phyloP scores from a whole-genome alignment of 495 filamentous ascomycete species.

The Aspergillus panamensis region DNA sequence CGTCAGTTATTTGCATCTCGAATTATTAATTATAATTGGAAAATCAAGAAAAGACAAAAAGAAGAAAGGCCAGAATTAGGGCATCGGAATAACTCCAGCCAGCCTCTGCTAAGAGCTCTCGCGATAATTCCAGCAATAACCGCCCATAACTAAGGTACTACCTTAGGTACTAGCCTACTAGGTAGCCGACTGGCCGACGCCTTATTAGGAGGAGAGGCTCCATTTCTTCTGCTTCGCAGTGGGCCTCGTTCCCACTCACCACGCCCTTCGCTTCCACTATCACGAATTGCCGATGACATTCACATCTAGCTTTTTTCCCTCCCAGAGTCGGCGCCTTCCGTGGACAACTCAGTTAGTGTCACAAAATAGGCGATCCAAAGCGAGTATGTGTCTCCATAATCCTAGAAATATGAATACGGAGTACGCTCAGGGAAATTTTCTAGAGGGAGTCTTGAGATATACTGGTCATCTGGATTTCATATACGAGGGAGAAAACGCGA shows the following conservation, averaged over 20 bases:
- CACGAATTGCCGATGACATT: neutral
- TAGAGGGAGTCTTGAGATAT: no score
- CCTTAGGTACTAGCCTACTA: no score
- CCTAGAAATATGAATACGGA: neutral
- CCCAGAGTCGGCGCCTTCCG: neutral
- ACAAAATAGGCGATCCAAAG: neutral
- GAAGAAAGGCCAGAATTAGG: neutral
- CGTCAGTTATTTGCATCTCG: no score
- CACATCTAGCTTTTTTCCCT: neutral
- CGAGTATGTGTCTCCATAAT: neutral
- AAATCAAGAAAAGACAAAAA: neutral
- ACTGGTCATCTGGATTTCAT: no score
- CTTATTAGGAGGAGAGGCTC: no score
- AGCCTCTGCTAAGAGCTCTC: no score
- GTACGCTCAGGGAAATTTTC: no score
- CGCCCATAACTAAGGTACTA: no score
- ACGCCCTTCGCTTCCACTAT: neutral
- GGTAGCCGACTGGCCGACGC: no score
- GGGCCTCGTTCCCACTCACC: neutral
- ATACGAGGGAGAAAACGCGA: no score
- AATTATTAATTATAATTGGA: neutral
- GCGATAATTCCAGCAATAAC: no score
- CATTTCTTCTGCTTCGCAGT: no score
- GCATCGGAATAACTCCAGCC: neutral
- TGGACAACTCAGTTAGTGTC: neutral